A percentile compares a stretch with the other conserved stretches of the same genome.
These are phyloP conservation scores for Torrubiellomyces zombiae DNA, from an alignment of 2,329 filamentous ascomycete genomes.

Conservation along the genomic window DNA sequence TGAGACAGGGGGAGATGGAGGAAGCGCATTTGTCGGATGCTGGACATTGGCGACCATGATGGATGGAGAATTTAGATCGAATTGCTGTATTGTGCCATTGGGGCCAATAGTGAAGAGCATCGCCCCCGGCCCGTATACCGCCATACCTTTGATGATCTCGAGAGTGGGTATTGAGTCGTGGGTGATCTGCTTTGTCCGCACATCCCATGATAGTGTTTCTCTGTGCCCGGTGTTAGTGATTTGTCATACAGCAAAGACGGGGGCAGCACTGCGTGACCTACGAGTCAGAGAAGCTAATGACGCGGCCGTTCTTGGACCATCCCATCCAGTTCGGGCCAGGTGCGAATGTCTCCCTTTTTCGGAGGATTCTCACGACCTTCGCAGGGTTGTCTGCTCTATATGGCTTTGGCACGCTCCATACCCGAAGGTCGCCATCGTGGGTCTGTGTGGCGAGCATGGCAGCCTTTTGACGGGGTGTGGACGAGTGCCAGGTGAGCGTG, in stretches of 20 bases:
- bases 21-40: constrained; percentile 61
- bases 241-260: constrained; percentile 8
- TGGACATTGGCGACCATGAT: constrained; percentile 75
- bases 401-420: constrained; percentile 90
- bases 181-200: constrained; percentile 91
- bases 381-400: constrained; percentile 56
- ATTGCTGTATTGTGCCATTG: constrained; percentile 85
- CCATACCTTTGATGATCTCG: constrained; percentile 63
- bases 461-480: constrained; percentile 86
- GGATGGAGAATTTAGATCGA: constrained; percentile 72
- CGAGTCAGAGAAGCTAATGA: constrained; percentile 85
- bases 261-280: constrained; percentile 31
- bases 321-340: constrained; percentile 85
- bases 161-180: constrained; percentile 78
- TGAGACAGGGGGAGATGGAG: constrained; percentile 69
- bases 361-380: constrained; percentile 77
- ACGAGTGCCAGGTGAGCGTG: constrained; percentile 85
- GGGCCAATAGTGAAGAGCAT: constrained; percentile 79
- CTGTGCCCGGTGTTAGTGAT: constrained; percentile 28
- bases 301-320: constrained; percentile 95
- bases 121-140: constrained; percentile 81
- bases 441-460: constrained; percentile 95
- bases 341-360: constrained; percentile 56
- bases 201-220: constrained; percentile 90
- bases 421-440: constrained; percentile 75